A percentile compares a stretch with the other conserved stretches of the same genome.
These are phyloP conservation scores for Melanopsichium pennsylvanicum DNA, from an alignment of 1,284 basidiomycete genomes.

Conservation along the genomic window DNA sequence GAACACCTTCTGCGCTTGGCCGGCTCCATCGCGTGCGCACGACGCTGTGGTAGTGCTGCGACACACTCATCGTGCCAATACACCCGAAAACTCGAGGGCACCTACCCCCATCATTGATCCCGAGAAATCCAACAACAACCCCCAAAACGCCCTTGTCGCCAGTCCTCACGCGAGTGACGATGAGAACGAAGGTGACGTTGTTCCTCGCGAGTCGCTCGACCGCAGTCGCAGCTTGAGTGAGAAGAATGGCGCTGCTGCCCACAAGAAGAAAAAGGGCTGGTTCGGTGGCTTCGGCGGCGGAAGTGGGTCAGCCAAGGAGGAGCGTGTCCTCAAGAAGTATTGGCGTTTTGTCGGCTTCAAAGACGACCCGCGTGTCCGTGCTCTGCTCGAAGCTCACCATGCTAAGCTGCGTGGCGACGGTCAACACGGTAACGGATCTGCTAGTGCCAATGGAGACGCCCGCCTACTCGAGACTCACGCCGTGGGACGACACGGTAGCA, in stretches of 20 bases:
- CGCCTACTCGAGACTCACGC: slow-evolving; percentile 7
- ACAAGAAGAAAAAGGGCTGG: slow-evolving; percentile 54
- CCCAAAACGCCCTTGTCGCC: slow-evolving; percentile 24
- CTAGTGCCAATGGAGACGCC: neutral
- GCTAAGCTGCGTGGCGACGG: slow-evolving; percentile 26
- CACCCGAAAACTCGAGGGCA: slow-evolving; percentile 21
- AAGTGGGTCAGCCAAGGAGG: slow-evolving; percentile 47
- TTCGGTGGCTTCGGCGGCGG: slow-evolving; percentile 44
- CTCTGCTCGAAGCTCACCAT: slow-evolving; percentile 53
- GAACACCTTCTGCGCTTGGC: slow-evolving; percentile 67
- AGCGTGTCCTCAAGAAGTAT: slow-evolving; percentile 61
- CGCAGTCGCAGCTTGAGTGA: slow-evolving; percentile 20
- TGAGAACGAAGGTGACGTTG: slow-evolving; percentile 62
- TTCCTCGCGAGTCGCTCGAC: slow-evolving; percentile 63
- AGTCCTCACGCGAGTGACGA: slow-evolving; percentile 35
- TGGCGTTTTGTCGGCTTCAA: slow-evolving; percentile 67
- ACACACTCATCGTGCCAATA: slow-evolving; percentile 39
- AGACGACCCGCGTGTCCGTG: slow-evolving; percentile 55
- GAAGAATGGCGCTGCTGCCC: slow-evolving; percentile 6
- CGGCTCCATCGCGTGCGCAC: slow-evolving; percentile 59
- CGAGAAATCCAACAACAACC: slow-evolving; percentile 40
- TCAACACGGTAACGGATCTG: neutral
- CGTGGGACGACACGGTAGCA: slow-evolving; percentile 20
- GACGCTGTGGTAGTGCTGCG: slow-evolving; percentile 66
- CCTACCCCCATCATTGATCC: slow-evolving; percentile 32